Base-by-base conservation (phyloP, 2,329 filamentous ascomycete species). In the Calonectria pseudoreteaudii region DNA sequence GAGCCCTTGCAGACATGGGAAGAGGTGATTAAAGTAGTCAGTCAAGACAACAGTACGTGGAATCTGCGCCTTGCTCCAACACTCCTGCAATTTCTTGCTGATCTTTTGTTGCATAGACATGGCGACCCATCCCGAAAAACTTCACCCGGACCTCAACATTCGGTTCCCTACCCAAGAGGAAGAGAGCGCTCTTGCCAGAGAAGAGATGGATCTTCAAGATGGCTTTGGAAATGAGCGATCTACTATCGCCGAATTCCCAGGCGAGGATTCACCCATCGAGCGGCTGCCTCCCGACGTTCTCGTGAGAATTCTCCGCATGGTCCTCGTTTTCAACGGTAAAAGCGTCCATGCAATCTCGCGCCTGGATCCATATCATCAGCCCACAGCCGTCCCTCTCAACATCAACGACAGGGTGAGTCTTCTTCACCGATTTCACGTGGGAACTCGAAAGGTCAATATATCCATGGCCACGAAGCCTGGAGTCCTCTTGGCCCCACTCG, bases 311-410 rank as follows among this genome's bases (percentile, higher is more conserved):
- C 82, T 89, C 16, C 76, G 73, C 8, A n/a, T 80, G 0, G n/a
- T 81, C 2, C 80, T 88, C 0, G 80, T 85, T n/a, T 86, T 85
- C 58, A 41, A 79, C 0, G 80, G 77, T 0, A 34, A 82, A 1
- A 60, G 85, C 0, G 74, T 90, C 4, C 88, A 90, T 68, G 86
- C 83, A 28, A 79, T 89, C 2, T 88, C 87, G 1, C 82, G 88
- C 0, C 80, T 90, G 0, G 88, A 90, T 38, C 82, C 81, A 0
- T 78, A 74, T 8, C 70, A 79, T 1, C 69, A 77, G 0, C 83
- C 82, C 7, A 7, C 50, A 0, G 73, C 77, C 0, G 20, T 80
- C 20, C 75, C 79, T n/a, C 7, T 6, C 10, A 60, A 75, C 62
- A 38, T 74, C 30, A 67, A 72, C 8, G 28, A 44, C 1, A 34